Base-by-base conservation (phyloP, 768 basidiomycete genomes). In the Flagelloscypha sp. region DNA sequence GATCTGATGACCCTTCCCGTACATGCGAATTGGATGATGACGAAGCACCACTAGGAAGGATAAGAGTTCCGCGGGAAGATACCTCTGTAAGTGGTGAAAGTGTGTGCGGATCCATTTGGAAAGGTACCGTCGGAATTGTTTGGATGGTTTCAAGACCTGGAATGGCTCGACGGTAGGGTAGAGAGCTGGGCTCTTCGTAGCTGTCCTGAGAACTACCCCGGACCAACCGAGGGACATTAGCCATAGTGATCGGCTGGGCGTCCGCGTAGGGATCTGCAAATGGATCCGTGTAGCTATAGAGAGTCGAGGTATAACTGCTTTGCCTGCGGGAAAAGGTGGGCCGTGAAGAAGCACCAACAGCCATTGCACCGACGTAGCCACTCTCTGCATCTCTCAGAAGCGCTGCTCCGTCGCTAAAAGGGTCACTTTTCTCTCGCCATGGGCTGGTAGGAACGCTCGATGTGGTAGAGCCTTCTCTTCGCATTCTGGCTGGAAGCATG, bases 361-460 rank as follows among this genome's bases (percentile, higher is more conserved):
- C 35, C 25, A 47, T 48, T 28, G 49, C 45, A 24, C 54, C 56
- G 10, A 54, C 31, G 25, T 55, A 46, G 2, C 48, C 54, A 11
- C 44, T 52, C 11, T 59, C 59, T 34, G 57, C 62, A 15, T 61
- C 63, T 18, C 50, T 44, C 42, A 63, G 52, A 7, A 67, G 47
- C 5, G 58, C 56, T 9, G 59, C 52, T 21, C 62, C 62, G 34
- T 77, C 70, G 12, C 63, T 55, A 46, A 73, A 75, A 12, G 72
- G 66, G 45, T 76, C 70, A 12, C 58, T 54, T 50, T 72, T 71
- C 48, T 74, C 70, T 38, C 53, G 51, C 57, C 61, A 62, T 7
- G 59, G 35, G 24, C 34, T 50, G 5, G 50, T 48, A 22, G 49
- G 43, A 12, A 46, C 46, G 33, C 60, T 60, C 6, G 44, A 38